Evolutionary conservation across 1,284 basidiomycete species (phyloP), one percentile per base, ranked within the genome.

Genomic region (Apiotrichum akiyoshidainum): DNA sequence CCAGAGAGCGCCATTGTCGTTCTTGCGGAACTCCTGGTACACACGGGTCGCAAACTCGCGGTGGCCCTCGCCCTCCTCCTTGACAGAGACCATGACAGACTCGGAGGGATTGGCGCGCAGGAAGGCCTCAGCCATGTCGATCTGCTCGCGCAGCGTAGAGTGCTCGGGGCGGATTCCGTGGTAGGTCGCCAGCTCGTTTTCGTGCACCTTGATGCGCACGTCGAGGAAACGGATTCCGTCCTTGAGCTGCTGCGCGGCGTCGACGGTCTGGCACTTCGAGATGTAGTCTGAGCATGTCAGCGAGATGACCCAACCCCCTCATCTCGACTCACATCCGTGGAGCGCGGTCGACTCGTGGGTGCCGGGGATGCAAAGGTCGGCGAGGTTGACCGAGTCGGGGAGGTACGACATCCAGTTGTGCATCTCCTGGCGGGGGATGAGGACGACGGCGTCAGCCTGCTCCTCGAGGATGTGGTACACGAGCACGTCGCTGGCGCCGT

Each of bases 41-140:
- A 93, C 87, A 12, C 86, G 74, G 35, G 74, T 67, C 0, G 88
- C 87, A 75, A 92, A 92, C 12, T 64, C 14, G 2, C 57, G 67
- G 69, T 67, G 41, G 42, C 37, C 51, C 13, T 41, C 10, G 66
- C 66, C 86, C 72, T 94, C 92, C 72, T 93, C 88, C 74, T 94
- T 93, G 71, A 95, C 83, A 13, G 86, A 91, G 78, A 92, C 84
- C 40, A 94, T 82, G 42, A 94, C 72, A 0, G 88, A 87, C 74
- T 94, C 91, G 42, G 80, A 81, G 3, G 77, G 80, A 1, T 86
- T 81, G 0, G 81, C 79, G 10, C 81, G 81, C 41, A 94, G 83
- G 75, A 90, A 95, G 2, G 71, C 65, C 64, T 86, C 80, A 12
- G 92, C 68, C 6, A 54, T 59, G 21, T 80, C 80, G 5, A 79